Percentiles rank a stretch among this genome's conserved stretches.
phyloP scores from a whole-genome alignment of 257 asterid species.

The Primulina huaijiensis region DNA sequence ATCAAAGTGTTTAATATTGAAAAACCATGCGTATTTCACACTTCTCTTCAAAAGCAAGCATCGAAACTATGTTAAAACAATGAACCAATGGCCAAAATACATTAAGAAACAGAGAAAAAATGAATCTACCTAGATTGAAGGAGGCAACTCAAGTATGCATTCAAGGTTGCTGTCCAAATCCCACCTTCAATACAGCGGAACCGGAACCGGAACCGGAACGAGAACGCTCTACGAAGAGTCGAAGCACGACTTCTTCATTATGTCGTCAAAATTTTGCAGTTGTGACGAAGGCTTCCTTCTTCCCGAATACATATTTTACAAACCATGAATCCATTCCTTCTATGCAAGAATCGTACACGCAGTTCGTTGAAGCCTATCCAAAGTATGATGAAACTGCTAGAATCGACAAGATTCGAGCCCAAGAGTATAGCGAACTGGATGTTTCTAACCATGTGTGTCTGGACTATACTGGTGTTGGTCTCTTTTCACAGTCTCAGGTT shows the following conservation, averaged over 20 bases:
- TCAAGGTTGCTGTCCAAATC: conserved; percentile 56
- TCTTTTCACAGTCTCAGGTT: conserved; percentile 69
- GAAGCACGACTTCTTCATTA: conserved; percentile 47
- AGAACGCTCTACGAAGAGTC: conserved; percentile 24
- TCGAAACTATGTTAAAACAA: conserved; percentile 29
- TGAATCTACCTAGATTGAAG: conserved; percentile 45
- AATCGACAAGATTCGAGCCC: conserved; percentile 66
- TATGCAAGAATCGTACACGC: conserved; percentile 52
- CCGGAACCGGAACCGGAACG: conserved; percentile 26
- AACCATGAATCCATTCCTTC: conserved; percentile 80
- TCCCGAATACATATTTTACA: conserved; percentile 65
- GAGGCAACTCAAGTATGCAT: conserved; percentile 46
- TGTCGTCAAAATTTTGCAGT: conserved; percentile 54
- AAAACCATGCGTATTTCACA: conserved; percentile 17
- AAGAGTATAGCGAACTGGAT: conserved; percentile 62
- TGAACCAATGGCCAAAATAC: conserved; percentile 14
- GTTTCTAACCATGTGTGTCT: conserved; percentile 64
- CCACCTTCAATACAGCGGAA: conserved; percentile 29
- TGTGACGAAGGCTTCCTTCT: conserved; percentile 52
- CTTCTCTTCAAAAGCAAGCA: conserved; percentile 51
- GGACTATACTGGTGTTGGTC: conserved; percentile 84
- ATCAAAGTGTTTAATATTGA: conserved; percentile 23
- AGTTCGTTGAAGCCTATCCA: conserved; percentile 65
- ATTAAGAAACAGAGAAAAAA: conserved; percentile 16
- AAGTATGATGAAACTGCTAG: conserved; percentile 55